Evolutionary conservation across 2,329 filamentous ascomycete species (phyloP).

Genomic region (Aspergillus sp.): DNA sequence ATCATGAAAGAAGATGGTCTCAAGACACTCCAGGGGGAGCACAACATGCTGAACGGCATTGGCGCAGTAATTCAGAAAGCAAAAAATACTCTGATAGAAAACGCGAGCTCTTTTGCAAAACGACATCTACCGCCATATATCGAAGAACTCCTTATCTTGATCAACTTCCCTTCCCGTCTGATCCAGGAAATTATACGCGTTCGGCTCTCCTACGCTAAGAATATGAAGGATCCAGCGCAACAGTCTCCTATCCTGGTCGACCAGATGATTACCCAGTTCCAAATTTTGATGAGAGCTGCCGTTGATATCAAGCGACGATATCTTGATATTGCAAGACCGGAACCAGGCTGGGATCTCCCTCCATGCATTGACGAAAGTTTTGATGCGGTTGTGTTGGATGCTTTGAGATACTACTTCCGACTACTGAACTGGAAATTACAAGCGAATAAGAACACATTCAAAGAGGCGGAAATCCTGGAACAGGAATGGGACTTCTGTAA

Average conservation of each 20-base stretch:
- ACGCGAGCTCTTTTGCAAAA: constrained; percentile 79
- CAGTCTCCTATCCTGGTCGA: constrained; percentile 93
- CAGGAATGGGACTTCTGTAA: constrained; percentile 99
- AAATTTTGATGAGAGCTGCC: constrained; percentile 86
- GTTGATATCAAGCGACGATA: constrained; percentile 92
- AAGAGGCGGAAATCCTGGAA: constrained; percentile 94
- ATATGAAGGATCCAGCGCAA: constrained; percentile 92
- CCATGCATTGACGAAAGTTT: constrained; percentile 97
- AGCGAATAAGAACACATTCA: constrained; percentile 98
- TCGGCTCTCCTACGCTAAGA: constrained; percentile 84
- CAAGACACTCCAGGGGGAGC: constrained; percentile 79
- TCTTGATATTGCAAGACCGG: constrained; percentile 75
- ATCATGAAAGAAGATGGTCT: constrained; percentile 94
- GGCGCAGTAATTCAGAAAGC: constrained; percentile 88
- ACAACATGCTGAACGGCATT: constrained; percentile 82
- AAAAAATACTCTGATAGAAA: constrained; percentile 84
- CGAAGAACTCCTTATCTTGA: constrained; percentile 89
- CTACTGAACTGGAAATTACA: constrained; percentile 98
- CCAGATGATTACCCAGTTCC: constrained; percentile 97
- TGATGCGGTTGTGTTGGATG: constrained; percentile 85
- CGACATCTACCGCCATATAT: constrained; percentile 94
- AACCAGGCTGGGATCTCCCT: constrained; percentile 91
- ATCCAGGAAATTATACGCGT: constrained; percentile 96
- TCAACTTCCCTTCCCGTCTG: constrained; percentile 93
- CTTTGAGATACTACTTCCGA: constrained; percentile 96